Base-by-base conservation (phyloP, 2,329 filamentous ascomycete genomes). In the Pestalotiopsis sp. region DNA sequence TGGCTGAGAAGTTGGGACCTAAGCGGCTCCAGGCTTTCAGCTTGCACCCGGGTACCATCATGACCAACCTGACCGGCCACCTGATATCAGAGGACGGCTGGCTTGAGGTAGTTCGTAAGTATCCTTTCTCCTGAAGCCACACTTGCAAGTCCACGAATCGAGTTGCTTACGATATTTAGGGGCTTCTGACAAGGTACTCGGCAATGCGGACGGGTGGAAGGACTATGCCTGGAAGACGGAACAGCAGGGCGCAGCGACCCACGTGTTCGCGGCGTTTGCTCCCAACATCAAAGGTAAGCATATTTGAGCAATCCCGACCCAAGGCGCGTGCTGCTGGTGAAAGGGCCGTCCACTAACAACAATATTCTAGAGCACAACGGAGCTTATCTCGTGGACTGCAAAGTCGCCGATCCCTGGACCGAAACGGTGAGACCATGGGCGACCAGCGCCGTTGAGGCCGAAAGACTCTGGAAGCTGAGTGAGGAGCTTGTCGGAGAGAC, bases 221-320 rank as follows among this genome's bases (percentile, higher is more conserved):
- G 31, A 23, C 6, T 72, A 65, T 23, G 25, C 52, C 4, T 68
- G 25, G 67, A 80, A 70, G 73, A 78, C 49, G 70, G 59, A 63
- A 67, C 80, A 66, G 75, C 79, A 75, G 3, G 76, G 77, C 14
- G 66, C 75, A 1, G 76, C 77, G 1, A 77, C 76, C 0, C 71
- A 73, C 7, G 56, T 78, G 17, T 76, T 75, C 20, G 72, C 76
- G 1, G 80, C 80, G 68, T 63, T 84, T 77, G 73, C 73, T 7
- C 27, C 61, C 7, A 64, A 14, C 20, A 2, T 64, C 6, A n/a
- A 20, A 31, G n/a, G 41, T 52, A 20, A 23, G 38, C 0, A 36
- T n/a, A 72, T 25, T 11, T 2, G 14, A 13, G 23, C n/a, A 20
- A 45, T 11, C 4, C 12, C 25, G 4, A n/a, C 31, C 36, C 25